A percentile compares a stretch with the other conserved stretches of the same genome.
These are phyloP conservation scores for Glycine tomentella DNA, from an alignment of 306 rosid genomes.

Conservation along the genomic window DNA sequence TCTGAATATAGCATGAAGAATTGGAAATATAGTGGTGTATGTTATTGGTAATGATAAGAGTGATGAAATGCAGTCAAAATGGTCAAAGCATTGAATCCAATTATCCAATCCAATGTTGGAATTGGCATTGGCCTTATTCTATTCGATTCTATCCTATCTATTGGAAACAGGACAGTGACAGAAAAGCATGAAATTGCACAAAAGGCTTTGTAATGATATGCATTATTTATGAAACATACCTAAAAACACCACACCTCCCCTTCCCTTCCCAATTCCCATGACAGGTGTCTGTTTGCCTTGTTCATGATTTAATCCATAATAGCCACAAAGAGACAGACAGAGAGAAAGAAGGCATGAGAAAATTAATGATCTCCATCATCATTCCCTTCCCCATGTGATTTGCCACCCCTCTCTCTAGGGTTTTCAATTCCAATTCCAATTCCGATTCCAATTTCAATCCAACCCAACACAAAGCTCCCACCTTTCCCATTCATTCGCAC, in stretches of 20 bases:
- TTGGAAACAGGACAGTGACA: slow-evolving; percentile 30
- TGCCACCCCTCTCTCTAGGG: slow-evolving; percentile 60
- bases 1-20: too few relatives aligned
- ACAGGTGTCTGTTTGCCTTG: slow-evolving; percentile 44
- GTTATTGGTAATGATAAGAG: too few relatives aligned
- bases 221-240: slow-evolving; percentile 23
- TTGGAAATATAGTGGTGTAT: too few relatives aligned
- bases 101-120: not conserved
- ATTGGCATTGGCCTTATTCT: too few relatives aligned
- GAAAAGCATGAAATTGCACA: slow-evolving; percentile 48
- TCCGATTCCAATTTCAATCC: slow-evolving; percentile 29
- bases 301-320: slow-evolving; percentile 36
- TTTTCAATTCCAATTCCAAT: slow-evolving; percentile 49
- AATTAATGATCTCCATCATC: not conserved
- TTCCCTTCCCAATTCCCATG: slow-evolving; percentile 7
- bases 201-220: slow-evolving; percentile 21
- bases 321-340: slow-evolving; percentile 30
- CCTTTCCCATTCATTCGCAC: slow-evolving; percentile 44
- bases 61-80: too few relatives aligned
- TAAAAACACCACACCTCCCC: too few relatives aligned
- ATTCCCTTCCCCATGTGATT: slow-evolving; percentile 48
- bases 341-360: slow-evolving; percentile 41
- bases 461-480: slow-evolving; percentile 68
- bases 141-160: too few relatives aligned
- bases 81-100: too few relatives aligned